Percentiles rank a stretch among this genome's conserved stretches.
Evolutionary conservation across 2,329 filamentous ascomycete species (phyloP).

Genomic region (Exophiala viscosa): DNA sequence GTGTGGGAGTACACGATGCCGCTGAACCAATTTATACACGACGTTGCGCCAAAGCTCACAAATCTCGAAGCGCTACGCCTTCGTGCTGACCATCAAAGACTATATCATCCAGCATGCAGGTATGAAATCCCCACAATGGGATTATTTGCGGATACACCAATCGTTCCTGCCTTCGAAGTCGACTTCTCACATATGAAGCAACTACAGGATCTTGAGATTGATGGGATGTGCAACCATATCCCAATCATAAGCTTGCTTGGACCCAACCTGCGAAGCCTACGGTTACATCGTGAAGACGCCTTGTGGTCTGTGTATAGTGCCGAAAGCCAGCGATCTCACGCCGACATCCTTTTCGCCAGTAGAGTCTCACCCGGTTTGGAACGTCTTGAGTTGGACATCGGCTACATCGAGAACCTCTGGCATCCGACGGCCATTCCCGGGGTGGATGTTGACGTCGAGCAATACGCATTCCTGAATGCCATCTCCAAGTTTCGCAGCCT

Average conservation of each 20-base stretch:
- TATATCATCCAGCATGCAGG: slow-evolving; percentile 13
- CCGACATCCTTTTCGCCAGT: slow-evolving; percentile 20
- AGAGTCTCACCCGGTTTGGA: slow-evolving; percentile 22
- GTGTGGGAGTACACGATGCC: slow-evolving; percentile 9
- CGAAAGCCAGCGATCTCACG: slow-evolving; percentile 18
- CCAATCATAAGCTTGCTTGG: slow-evolving; percentile 21
- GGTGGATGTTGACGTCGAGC: slow-evolving; percentile 27
- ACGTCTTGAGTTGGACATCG: slow-evolving; percentile 26
- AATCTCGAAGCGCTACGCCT: slow-evolving; percentile 19
- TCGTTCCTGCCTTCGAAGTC: slow-evolving; percentile 11
- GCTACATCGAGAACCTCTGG: slow-evolving; percentile 27
- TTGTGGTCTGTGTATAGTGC: slow-evolving; percentile 12
- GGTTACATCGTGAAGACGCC: slow-evolving; percentile 17
- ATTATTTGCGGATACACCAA: slow-evolving; percentile 5
- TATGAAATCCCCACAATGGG: slow-evolving; percentile 4
- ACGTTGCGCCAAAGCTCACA: slow-evolving; percentile 8
- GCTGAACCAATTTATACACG: slow-evolving; percentile 13
- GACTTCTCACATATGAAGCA: slow-evolving; percentile 13
- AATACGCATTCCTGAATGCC: slow-evolving; percentile 25
- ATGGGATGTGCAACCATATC: slow-evolving; percentile 26
- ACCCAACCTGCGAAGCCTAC: slow-evolving; percentile 12
- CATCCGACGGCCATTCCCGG: slow-evolving; percentile 27
- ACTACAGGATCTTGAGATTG: slow-evolving; percentile 24
- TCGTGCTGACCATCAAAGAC: slow-evolving; percentile 6
- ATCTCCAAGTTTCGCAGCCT: slow-evolving; percentile 25